These are phyloP conservation scores for Coniella lustricola DNA, from an alignment of 2,329 filamentous ascomycete genomes.

Conservation along the genomic window DNA sequence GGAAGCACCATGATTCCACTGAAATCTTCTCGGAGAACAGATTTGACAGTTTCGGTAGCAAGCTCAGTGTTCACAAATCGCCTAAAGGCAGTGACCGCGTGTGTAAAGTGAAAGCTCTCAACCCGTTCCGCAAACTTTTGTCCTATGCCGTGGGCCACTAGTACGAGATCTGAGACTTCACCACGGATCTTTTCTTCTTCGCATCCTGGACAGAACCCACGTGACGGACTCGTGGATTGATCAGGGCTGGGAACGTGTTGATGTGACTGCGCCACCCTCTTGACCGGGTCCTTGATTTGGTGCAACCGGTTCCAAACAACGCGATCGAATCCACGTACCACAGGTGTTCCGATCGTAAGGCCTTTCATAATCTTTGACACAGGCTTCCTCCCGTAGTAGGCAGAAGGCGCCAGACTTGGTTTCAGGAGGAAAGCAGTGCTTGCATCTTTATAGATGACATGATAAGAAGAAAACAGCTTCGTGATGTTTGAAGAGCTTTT, in stretches of 20 bases:
- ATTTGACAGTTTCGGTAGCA: conserved; percentile 64
- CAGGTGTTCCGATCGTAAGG: conserved; percentile 71
- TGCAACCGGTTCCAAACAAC: conserved; percentile 69
- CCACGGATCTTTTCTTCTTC: conserved; percentile 55
- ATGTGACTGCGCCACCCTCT: conserved; percentile 19
- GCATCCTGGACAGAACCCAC: conserved; percentile 39
- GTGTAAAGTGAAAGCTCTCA: conserved; percentile 95
- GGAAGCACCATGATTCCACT: conserved; percentile 92
- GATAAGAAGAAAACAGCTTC: conserved; percentile 62
- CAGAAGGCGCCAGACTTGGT: conserved; percentile 75
- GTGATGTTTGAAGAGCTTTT: conserved; percentile 32
- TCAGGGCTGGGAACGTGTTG: conserved; percentile 17
- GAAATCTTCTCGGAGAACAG: conserved; percentile 66
- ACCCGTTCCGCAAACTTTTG: conserved; percentile 93
- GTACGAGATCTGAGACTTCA: conserved; percentile 76
- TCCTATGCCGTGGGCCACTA: conserved; percentile 92
- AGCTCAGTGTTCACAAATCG: conserved; percentile 81
- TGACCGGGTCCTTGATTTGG: conserved; percentile 31
- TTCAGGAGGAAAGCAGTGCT: conserved; percentile 78
- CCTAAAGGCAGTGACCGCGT: conserved; percentile 86
- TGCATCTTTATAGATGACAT: conserved; percentile 79
- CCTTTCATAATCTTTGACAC: conserved; percentile 80
- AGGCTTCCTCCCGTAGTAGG: conserved; percentile 75
- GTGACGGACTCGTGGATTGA: conserved; percentile 6
- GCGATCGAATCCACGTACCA: conserved; percentile 84